Percentiles rank a stretch among this genome's conserved stretches.
Evolutionary conservation across 768 basidiomycete species (phyloP).

Genomic region (Russula griseocarnosa): DNA sequence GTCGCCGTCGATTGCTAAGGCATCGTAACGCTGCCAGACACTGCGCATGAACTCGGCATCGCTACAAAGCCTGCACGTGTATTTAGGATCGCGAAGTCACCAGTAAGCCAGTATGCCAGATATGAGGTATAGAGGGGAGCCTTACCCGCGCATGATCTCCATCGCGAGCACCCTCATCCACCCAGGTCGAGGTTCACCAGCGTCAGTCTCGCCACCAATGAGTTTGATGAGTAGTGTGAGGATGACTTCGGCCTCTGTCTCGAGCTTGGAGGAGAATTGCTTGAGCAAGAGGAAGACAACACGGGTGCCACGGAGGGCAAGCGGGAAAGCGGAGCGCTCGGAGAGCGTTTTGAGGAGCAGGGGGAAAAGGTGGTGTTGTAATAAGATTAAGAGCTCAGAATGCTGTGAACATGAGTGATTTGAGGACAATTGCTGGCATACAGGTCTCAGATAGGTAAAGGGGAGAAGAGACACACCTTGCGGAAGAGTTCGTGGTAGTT

Average conservation of each 20-base stretch:
- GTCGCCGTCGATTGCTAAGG: constrained; percentile 42
- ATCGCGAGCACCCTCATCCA: constrained; percentile 30
- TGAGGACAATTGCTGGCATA: background rate
- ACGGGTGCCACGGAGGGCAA: constrained; percentile 86
- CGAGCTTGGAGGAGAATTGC: constrained; percentile 78
- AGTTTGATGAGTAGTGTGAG: constrained; percentile 19
- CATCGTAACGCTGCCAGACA: constrained; percentile 26
- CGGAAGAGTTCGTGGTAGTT: constrained; percentile 85
- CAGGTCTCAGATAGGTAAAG: background rate
- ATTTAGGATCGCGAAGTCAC: background rate
- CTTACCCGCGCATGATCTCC: constrained; percentile 26
- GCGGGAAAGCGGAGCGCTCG: constrained; percentile 77
- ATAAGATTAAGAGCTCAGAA: constrained; percentile 75
- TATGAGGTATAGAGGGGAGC: background rate
- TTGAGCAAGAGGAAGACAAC: constrained; percentile 92
- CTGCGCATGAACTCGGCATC: constrained; percentile 27
- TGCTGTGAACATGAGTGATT: constrained; percentile 47
- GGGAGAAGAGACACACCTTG: constrained; percentile 46
- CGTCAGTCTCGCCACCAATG: constrained; percentile 9
- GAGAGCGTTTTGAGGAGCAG: constrained; percentile 82
- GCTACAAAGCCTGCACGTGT: constrained; percentile 17
- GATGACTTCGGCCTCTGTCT: constrained; percentile 63
- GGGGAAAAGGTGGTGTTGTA: constrained; percentile 86
- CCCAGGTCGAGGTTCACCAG: constrained; percentile 11
- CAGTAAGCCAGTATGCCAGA: background rate